A percentile compares a stretch with the other conserved stretches of the same genome.
Evolutionary conservation across 2,329 filamentous ascomycete genomes (phyloP).

Genomic region (Apiospora malaysiana): DNA sequence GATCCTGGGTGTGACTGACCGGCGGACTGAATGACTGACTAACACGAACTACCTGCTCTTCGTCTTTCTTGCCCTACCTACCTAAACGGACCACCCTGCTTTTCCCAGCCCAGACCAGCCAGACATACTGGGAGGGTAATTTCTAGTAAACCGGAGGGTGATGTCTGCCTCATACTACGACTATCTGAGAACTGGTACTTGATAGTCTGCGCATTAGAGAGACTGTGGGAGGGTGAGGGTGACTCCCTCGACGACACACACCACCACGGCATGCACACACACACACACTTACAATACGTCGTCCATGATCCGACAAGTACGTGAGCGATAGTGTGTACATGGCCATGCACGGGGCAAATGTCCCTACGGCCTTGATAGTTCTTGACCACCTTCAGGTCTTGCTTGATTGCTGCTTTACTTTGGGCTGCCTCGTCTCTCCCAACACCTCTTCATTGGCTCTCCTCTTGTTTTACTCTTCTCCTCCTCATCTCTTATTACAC

Average conservation of each 20-base stretch:
- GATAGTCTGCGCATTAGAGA: constrained; percentile 25
- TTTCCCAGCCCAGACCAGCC: not conserved
- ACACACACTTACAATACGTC: constrained; percentile 22
- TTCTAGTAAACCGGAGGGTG: not conserved
- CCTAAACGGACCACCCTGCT: not conserved
- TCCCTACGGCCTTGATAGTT: not conserved
- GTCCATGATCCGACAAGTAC: constrained; percentile 6
- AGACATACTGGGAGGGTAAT: not conserved
- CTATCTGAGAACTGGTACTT: not conserved
- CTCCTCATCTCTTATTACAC: not conserved
- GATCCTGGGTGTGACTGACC: constrained; percentile 28
- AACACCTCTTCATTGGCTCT: not conserved
- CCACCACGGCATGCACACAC: constrained; percentile 37
- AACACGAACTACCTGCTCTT: constrained; percentile 21
- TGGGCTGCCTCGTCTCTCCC: constrained; percentile 21
- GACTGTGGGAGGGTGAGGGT: constrained; percentile 38
- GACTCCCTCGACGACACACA: constrained; percentile 39
- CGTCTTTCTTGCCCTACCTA: not conserved
- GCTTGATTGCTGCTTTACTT: constrained; percentile 7
- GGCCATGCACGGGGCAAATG: not conserved
- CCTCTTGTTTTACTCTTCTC: not conserved
- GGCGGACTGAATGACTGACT: constrained; percentile 24
- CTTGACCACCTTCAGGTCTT: constrained; percentile 6
- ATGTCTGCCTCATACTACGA: not conserved
- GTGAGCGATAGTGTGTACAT: not conserved